Conservation (phyloP, 2,329 filamentous ascomycete genomes). For the Cercospora berteroae region DNA sequence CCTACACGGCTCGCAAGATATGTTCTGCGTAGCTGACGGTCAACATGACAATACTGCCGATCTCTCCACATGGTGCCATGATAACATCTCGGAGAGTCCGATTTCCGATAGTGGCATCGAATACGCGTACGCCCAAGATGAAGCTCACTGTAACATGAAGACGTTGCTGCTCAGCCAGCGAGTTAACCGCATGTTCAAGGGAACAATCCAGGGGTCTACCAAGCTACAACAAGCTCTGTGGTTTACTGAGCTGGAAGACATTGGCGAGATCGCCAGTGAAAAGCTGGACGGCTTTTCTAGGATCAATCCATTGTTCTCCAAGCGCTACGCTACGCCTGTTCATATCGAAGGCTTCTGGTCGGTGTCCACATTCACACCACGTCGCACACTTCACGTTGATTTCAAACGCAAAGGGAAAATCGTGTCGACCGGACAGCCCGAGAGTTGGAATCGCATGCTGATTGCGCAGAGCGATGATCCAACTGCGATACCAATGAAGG, state of each 20-base stretch:
- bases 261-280: too few relatives aligned
- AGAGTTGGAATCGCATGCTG: not conserved
- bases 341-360: too few relatives aligned
- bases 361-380: too few relatives aligned
- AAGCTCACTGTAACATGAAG: not conserved
- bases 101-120: not conserved
- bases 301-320: not conserved
- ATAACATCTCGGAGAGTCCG: not conserved
- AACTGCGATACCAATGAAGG: too few relatives aligned
- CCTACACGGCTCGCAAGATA: not conserved
- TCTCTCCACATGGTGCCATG: too few relatives aligned
- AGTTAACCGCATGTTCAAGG: not conserved
- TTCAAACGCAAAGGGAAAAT: too few relatives aligned
- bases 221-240: not conserved
- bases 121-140: not conserved
- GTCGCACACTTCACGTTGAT: too few relatives aligned
- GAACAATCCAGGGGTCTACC: not conserved
- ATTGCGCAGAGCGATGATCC: not conserved
- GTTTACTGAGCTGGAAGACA: not conserved
- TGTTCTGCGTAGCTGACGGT: not conserved
- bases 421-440: too few relatives aligned
- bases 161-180: not conserved
- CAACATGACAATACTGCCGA: too few relatives aligned
- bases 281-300: too few relatives aligned
- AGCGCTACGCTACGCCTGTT: too few relatives aligned